Base-by-base conservation (phyloP, 208 protist genomes). In the Crithidia bombi region DNA sequence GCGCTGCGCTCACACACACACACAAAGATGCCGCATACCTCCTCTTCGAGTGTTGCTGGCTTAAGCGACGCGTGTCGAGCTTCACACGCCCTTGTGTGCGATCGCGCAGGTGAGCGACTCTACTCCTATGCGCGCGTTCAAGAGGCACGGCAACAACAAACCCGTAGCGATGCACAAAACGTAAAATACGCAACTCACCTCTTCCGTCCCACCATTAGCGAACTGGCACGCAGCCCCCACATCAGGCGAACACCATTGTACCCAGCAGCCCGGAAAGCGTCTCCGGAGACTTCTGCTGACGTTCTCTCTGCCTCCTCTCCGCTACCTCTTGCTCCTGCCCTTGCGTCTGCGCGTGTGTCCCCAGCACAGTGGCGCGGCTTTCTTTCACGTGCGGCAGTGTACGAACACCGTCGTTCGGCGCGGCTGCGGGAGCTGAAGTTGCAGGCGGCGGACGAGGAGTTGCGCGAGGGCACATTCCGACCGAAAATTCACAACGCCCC, bases 401-500 rank as follows among this genome's bases (percentile, higher is more conserved):
- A 46, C n/a, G 67, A 65, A 17, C 57, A 15, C 3, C 58, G 19
- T 3, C 67, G 49, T 17, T 7, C 10, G 5, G 46, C 35, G 21
- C 33, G 58, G 19, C 57, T 73, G 49, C 58, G 32, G 28, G 25
- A 36, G 25, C n/a, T 63, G 67, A 66, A 49, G 38, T 21, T 46
- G 58, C 47, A 43, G 38, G n/a, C 43, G 39, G 67, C 41, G 0
- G 46, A 73, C 36, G 23, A 30, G 11, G 26, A 21, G 15, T 0
- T 65, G 35, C 36, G 35, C n/a, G 58, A 58, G 23, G 58, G 67
- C 28, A 65, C 57, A 3, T 66, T 73, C 7, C 58, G 52, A 25
- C 58, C 49, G 14, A 23, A 41, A 26, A 4, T 57, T 3, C n/a
- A n/a, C n/a, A n/a, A n/a, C n/a, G n/a, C n/a, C n/a, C n/a, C n/a